Evolutionary conservation across 2,329 filamentous ascomycete species (phyloP), one percentile per base, ranked within the genome.

Genomic region (Cladosporium phlei): DNA sequence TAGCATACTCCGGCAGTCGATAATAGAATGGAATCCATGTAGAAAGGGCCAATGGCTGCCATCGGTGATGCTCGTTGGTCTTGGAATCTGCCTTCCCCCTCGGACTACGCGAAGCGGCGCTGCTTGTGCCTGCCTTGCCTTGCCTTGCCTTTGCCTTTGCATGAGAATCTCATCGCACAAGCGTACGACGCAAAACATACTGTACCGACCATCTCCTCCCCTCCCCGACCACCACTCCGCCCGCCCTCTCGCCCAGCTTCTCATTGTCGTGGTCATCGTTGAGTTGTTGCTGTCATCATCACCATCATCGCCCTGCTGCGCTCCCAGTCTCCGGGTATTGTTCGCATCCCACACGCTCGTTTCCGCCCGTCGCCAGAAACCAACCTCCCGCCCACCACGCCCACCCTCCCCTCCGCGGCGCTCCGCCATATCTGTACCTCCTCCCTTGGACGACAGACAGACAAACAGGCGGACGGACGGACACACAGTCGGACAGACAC

Each of bases 341-440:
- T 47, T 47, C 44, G 44, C 44, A 47, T 19, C 44, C 44, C 44
- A 27, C 27, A 40, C 44, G 44, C 44, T 47, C 44, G 44, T 47
- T 47, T 47, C 44, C 37, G 28, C 28, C 43, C 35, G 19, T 20
- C 28, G 12, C 39, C 34, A 46, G 30, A 24, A 32, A 34, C 25
- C n/a, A 16, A 12, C 32, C 24, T 21, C 17, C 12, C 24, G 29
- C 42, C 42, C 44, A 28, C 44, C 44, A 28, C 44, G 16, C 44
- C 44, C 35, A 30, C 44, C 28, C 35, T 40, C 32, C 22, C 27
- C 28, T 24, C 22, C 25, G 21, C 8, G 16, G 12, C 9, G 3
- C 12, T 33, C 30, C 30, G 20, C 9, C 20, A 20, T 33, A n/a
- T n/a, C n/a, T n/a, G n/a, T n/a, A 42, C 38, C 28, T 20, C 19